Evolutionary conservation across 129 eudicot species (phyloP).

Genomic region (Lactuca sativa): DNA sequence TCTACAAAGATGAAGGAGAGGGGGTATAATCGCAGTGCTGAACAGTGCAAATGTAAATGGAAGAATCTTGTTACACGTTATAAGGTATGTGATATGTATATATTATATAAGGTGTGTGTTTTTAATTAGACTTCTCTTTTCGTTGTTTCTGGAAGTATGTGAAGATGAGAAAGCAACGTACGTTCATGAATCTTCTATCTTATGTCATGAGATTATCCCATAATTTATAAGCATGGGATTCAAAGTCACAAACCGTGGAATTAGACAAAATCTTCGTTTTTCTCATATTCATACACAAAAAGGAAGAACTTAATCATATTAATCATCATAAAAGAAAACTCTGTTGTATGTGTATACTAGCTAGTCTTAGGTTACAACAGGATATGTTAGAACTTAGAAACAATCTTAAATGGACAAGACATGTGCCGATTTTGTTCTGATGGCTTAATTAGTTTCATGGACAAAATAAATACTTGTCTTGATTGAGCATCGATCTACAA

Average conservation of each 20-base stretch:
- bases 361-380: too few relatives aligned
- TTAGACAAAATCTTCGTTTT: background rate
- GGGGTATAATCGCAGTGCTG: slow-evolving; percentile 75
- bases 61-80: slow-evolving; percentile 87
- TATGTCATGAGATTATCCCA: background rate
- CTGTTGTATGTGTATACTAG: background rate
- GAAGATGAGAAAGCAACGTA: background rate
- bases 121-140: background rate
- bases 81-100: slow-evolving; percentile 45
- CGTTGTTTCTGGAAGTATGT: background rate
- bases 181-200: background rate
- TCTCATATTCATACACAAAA: background rate
- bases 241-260: background rate
- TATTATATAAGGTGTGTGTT: background rate
- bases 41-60: slow-evolving; percentile 95
- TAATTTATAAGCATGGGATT: background rate
- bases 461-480: background rate
- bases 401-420: background rate
- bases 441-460: background rate
- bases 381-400: background rate
- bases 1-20: slow-evolving; percentile 71
- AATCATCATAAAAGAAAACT: background rate
- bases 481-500: too few relatives aligned
- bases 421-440: background rate
- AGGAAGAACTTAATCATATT: background rate